Conservation (phyloP, 805 yeast species). For the Nakazawaea ernobii region DNA sequence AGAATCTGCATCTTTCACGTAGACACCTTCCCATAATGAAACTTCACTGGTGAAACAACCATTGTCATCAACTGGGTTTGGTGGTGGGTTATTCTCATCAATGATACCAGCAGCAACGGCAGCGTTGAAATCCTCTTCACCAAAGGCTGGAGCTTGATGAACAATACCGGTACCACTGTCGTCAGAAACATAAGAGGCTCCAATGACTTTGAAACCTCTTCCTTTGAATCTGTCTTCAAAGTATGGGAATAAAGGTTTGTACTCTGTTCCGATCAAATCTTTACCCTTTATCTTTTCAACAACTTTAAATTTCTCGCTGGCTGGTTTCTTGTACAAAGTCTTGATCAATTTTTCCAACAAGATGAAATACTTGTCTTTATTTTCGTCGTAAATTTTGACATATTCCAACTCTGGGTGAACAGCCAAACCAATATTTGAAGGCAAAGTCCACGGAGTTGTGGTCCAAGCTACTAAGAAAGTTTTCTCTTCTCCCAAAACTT, state of each 20-base stretch:
- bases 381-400: constrained; percentile 88
- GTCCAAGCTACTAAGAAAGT: constrained; percentile 96
- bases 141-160: constrained; percentile 97
- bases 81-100: constrained; percentile 62
- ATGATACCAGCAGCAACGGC: constrained; percentile 75
- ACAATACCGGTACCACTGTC: constrained; percentile 99
- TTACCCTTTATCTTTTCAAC: constrained; percentile 78
- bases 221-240: constrained; percentile 72
- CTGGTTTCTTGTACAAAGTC: constrained; percentile 90
- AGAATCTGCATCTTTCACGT: constrained; percentile 95
- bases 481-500: constrained; percentile 70
- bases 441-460: constrained; percentile 99
- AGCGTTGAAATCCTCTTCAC: constrained; percentile 95
- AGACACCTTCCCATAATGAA: constrained; percentile 67
- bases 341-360: constrained; percentile 78
- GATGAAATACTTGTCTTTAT: constrained; percentile 72
- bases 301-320: constrained; percentile 77
- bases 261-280: constrained; percentile 72
- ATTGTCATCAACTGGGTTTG: constrained; percentile 91
- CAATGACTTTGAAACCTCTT: constrained; percentile 75
- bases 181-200: constrained; percentile 78
- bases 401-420: constrained; percentile 90
- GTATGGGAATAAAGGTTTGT: constrained; percentile 79
- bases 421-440: constrained; percentile 87
- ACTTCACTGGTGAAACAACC: constrained; percentile 82